Base-by-base conservation (phyloP, 306 rosid genomes). In the Quercus robur region DNA sequence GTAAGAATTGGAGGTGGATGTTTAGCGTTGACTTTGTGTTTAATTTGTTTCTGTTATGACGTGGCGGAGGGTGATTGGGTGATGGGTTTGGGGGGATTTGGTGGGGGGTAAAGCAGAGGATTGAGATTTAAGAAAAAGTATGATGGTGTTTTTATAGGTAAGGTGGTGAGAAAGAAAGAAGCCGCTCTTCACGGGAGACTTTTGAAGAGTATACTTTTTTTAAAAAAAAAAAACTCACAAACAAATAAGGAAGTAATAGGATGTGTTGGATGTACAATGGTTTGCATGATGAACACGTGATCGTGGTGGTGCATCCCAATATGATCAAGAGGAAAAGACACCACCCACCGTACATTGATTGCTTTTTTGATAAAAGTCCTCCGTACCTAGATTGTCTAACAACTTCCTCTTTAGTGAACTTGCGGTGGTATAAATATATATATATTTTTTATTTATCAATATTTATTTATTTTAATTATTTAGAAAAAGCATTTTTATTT, bases 161-260 rank as follows among this genome's bases (percentile, higher is more conserved):
- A 23, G 25, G 64, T 3, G 64, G 30, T 8, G 30, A 23, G 66
- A 1, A 59, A 23, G 3, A 59, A 23, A 4, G 17, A 59, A 59
- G 30, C 71, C 71, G 72, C 72, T 35, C 51, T 68, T 68, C 72
- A 68, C 72, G 72, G 72, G 72, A 18, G 28, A 68, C 52, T 19
- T 67, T 8, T 18, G 72, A 4, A 3, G 3, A 0, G 54, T 12
- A 10, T 49, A 49, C 54, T 49, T 13, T 49, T 46, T 1, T 1
- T 0, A 38, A 38, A 1, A 1, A 9, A 2, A 7, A 9, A 26
- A 26, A 26, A 26, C 26, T 25, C 26, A 10, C 3, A 46, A 46
- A 46, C 0, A 46, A 59, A 59, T 61, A 12, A 52, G 26, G 72
- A 19, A 33, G 2, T 35, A 14, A 68, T 19, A 10, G 46, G 72